Evolutionary conservation across 2,329 filamentous ascomycete genomes (phyloP).

Genomic region (Alternaria longipes): DNA sequence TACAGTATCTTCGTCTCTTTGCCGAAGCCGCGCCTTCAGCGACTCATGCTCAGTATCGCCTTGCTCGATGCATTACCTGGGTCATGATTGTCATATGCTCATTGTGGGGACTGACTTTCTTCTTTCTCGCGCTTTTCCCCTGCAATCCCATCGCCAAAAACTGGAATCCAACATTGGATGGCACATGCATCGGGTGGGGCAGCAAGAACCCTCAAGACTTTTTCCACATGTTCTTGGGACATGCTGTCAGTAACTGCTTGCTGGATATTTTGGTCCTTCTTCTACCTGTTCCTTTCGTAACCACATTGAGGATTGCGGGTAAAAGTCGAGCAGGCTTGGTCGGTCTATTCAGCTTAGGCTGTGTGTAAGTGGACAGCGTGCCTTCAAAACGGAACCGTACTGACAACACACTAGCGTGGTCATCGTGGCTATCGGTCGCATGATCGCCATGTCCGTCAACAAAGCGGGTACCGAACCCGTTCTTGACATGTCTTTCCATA

Average conservation of each 20-base stretch:
- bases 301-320: slow-evolving; percentile 38
- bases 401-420: slow-evolving; percentile 32
- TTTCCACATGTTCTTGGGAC: slow-evolving; percentile 41
- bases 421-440: slow-evolving; percentile 40
- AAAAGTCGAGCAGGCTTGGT: slow-evolving; percentile 43
- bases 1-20: slow-evolving; percentile 51
- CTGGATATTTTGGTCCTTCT: slow-evolving; percentile 45
- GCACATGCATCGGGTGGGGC: slow-evolving; percentile 49
- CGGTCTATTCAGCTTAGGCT: slow-evolving; percentile 44
- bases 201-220: slow-evolving; percentile 39
- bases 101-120: slow-evolving; percentile 45
- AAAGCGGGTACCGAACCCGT: slow-evolving; percentile 45
- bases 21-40: slow-evolving; percentile 28
- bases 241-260: slow-evolving; percentile 44
- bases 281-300: slow-evolving; percentile 46
- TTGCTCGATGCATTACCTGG: slow-evolving; percentile 31
- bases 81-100: slow-evolving; percentile 32
- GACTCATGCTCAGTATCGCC: slow-evolving; percentile 13
- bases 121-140: slow-evolving; percentile 42
- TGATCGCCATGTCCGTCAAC: slow-evolving; percentile 38
- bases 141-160: slow-evolving; percentile 43
- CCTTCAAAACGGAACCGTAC: background rate
- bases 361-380: slow-evolving; percentile 47
- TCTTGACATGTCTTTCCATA: slow-evolving; percentile 44
- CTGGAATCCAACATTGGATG: slow-evolving; percentile 34